Evolutionary conservation across 2,329 filamentous ascomycete species (phyloP).

Genomic region (Cladobotryum protrusum): DNA sequence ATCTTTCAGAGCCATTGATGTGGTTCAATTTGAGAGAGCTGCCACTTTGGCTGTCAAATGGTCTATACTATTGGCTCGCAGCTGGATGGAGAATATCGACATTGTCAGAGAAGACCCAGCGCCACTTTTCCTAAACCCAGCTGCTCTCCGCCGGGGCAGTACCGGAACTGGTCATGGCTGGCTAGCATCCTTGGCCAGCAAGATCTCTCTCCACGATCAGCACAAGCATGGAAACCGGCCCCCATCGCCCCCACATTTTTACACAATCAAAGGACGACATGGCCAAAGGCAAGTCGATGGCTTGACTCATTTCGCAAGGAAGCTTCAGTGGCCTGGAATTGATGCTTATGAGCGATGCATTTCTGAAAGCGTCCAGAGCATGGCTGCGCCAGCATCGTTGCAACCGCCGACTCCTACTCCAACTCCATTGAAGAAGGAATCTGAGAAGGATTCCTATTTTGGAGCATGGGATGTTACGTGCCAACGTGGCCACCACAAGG

Average conservation of each 20-base stretch:
- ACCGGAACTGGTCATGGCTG: slow-evolving; percentile 32
- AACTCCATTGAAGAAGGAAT: slow-evolving; percentile 19
- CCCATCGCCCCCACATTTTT: slow-evolving; percentile 28
- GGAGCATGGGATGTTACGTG: slow-evolving; percentile 33
- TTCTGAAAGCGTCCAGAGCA: slow-evolving; percentile 40
- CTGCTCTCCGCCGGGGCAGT: slow-evolving; percentile 16
- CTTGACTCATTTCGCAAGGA: slow-evolving; percentile 56
- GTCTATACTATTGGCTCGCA: slow-evolving; percentile 58
- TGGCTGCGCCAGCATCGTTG: slow-evolving; percentile 31
- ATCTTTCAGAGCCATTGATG: slow-evolving; percentile 48
- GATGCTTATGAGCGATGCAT: slow-evolving; percentile 45
- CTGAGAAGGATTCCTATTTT: slow-evolving; percentile 40
- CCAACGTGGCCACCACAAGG: slow-evolving; percentile 23
- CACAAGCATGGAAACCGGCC: slow-evolving; percentile 30
- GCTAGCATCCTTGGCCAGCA: slow-evolving; percentile 53
- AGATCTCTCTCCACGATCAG: slow-evolving; percentile 41
- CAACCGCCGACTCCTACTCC: slow-evolving; percentile 22
- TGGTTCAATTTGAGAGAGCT: slow-evolving; percentile 55
- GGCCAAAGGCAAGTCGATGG: slow-evolving; percentile 54
- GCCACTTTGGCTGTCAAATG: slow-evolving; percentile 58
- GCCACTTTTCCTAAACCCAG: slow-evolving; percentile 12
- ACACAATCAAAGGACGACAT: slow-evolving; percentile 50
- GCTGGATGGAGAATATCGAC: slow-evolving; percentile 63
- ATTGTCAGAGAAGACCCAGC: slow-evolving; percentile 40
- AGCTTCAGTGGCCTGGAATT: slow-evolving; percentile 56